Percentiles rank a stretch among this genome's conserved stretches.
Evolutionary conservation across 2,329 filamentous ascomycete genomes (phyloP).

Genomic region (Aspergillus chevalieri): DNA sequence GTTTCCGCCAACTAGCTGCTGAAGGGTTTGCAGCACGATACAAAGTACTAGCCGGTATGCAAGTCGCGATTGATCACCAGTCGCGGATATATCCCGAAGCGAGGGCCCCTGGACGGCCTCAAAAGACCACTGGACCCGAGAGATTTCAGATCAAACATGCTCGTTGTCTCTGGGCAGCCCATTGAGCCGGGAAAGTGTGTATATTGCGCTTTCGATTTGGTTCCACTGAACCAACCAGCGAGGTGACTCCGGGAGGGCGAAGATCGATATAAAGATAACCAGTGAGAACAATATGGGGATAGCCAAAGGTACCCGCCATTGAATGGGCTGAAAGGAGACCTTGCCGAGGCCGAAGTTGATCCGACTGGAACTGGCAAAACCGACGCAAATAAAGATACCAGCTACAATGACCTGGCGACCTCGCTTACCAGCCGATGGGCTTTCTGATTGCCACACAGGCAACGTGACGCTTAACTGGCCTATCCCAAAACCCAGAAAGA

Average conservation of each 20-base stretch:
- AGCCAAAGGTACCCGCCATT: conserved; percentile 47
- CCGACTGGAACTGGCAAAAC: conserved; percentile 28
- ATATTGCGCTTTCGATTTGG: conserved; percentile 42
- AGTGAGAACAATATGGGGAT: conserved; percentile 50
- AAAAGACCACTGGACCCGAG: conserved; percentile 45
- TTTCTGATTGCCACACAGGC: conserved; percentile 47
- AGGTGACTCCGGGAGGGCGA: conserved; percentile 47
- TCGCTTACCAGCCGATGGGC: conserved; percentile 41
- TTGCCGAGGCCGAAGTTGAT: conserved; percentile 43
- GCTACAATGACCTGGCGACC: conserved; percentile 46
- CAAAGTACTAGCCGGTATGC: conserved; percentile 48
- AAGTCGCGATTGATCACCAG: conserved; percentile 38
- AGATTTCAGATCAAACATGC: conserved; percentile 39
- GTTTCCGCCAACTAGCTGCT: conserved; percentile 37
- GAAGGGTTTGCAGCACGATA: conserved; percentile 51
- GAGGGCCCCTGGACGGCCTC: conserved; percentile 38
- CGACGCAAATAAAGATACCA: conserved; percentile 40
- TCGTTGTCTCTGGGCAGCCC: conserved; percentile 41
- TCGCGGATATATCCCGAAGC: conserved; percentile 53
- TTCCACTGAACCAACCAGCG: conserved; percentile 51
- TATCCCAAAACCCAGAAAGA: conserved; percentile 47
- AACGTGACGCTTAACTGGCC: conserved; percentile 44
- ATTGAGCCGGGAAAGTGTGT: conserved; percentile 39
- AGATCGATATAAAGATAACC: conserved; percentile 39
- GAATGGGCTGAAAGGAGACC: conserved; percentile 34